A percentile compares a stretch with the other conserved stretches of the same genome.
Conservation (phyloP, 148 eudicot genomes). For the Camellia sinensis region DNA sequence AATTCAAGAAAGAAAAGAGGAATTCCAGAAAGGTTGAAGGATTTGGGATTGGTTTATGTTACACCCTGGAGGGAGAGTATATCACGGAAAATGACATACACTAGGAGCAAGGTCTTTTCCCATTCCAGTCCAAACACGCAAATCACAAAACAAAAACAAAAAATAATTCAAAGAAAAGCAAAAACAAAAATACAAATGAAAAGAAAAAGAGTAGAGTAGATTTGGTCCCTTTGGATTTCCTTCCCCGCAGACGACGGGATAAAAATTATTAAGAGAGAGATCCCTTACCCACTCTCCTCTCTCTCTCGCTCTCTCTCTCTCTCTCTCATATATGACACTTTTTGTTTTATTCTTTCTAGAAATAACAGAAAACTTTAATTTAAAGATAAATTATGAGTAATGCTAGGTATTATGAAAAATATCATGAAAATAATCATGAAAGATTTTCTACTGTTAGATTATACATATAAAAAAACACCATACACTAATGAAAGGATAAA, state of each 20-base stretch:
- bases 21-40: slow-evolving; percentile 31
- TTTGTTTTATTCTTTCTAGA: neutral
- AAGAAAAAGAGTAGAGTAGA: neutral
- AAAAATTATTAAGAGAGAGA: slow-evolving; percentile 33
- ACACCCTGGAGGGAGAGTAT: slow-evolving; percentile 33
- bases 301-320: slow-evolving; percentile 42
- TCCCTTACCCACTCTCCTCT: slow-evolving; percentile 16
- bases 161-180: no score
- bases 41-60: slow-evolving; percentile 26
- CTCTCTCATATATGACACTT: slow-evolving; percentile 13
- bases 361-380: neutral
- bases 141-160: neutral
- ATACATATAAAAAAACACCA: no score
- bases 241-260: slow-evolving; percentile 45
- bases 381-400: no score
- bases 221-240: slow-evolving; percentile 23
- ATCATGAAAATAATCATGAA: no score
- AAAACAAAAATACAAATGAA: neutral
- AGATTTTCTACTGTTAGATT: no score
- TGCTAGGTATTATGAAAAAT: no score
- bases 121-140: slow-evolving; percentile 35
- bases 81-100: slow-evolving; percentile 52
- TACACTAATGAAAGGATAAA: no score
- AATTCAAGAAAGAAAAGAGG: neutral
- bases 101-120: slow-evolving; percentile 24